Conservation (phyloP, 306 rosid genomes). For the Ormosia emarginata region DNA sequence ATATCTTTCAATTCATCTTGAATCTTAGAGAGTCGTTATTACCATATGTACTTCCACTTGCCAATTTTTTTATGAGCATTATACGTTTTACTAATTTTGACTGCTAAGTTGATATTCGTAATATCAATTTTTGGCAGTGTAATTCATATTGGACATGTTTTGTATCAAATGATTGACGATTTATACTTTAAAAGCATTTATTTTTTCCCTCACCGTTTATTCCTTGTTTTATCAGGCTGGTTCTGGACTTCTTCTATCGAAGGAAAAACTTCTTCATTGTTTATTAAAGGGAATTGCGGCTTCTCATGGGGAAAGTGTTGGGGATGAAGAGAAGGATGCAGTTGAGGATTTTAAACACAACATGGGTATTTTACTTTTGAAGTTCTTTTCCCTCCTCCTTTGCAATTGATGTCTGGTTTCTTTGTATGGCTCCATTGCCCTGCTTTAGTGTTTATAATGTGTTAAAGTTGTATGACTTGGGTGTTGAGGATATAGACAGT, state of each 20-base stretch:
- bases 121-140: background rate
- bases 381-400: background rate
- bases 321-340: conserved; percentile 49
- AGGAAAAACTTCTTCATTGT: conserved; percentile 48
- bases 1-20: background rate
- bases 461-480: background rate
- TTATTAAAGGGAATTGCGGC: conserved; percentile 78
- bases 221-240: conserved; percentile 46
- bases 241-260: conserved; percentile 59
- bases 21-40: background rate
- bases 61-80: background rate
- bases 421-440: conserved; percentile 3
- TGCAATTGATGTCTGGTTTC: background rate
- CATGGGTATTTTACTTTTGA: conserved; percentile 39
- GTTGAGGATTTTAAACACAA: conserved; percentile 29
- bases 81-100: background rate
- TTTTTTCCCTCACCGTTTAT: background rate
- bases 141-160: background rate
- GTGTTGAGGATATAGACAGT: conserved; percentile 3
- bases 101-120: background rate
- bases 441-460: background rate
- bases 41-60: background rate
- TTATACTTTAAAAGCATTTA: background rate
- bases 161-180: background rate
- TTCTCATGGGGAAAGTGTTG: conserved; percentile 39